Conservation (phyloP, 768 basidiomycete species). For the Neoboletus brunneissimus region DNA sequence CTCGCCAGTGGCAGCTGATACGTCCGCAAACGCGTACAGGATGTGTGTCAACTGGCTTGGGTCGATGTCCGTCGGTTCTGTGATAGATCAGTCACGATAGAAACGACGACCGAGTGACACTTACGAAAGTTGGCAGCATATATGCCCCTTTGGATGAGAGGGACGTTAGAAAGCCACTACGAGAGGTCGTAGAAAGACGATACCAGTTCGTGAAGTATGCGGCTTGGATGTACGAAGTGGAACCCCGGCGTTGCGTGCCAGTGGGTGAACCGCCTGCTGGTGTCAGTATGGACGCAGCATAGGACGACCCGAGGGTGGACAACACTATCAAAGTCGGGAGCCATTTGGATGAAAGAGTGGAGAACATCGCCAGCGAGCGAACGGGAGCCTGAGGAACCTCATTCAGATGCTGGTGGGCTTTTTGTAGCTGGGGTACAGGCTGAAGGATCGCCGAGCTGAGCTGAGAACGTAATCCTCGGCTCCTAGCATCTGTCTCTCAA, state of each 20-base stretch:
- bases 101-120: constrained; percentile 16
- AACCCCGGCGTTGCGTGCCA: constrained; percentile 9
- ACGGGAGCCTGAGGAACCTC: neutral
- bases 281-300: constrained; percentile 13
- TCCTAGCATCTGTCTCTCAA: constrained; percentile 7
- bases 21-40: constrained; percentile 78
- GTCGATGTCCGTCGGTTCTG: constrained; percentile 66
- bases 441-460: constrained; percentile 7
- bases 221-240: constrained; percentile 30
- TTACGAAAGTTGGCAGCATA: constrained; percentile 63
- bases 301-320: constrained; percentile 8
- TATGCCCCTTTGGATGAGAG: constrained; percentile 43
- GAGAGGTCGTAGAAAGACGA: neutral
- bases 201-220: constrained; percentile 40
- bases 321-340: constrained; percentile 7
- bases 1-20: constrained; percentile 54
- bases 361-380: neutral
- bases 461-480: constrained; percentile 14
- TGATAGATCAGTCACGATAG: constrained; percentile 4
- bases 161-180: neutral
- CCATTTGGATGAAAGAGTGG: constrained; percentile 1
- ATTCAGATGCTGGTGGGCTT: neutral
- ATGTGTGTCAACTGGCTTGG: constrained; percentile 67
- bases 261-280: neutral
- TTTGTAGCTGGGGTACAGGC: constrained; percentile 12